Evolutionary conservation across 345 rosid species (phyloP), one percentile per base, ranked within the genome.

Genomic region (Arabis hirsuta): DNA sequence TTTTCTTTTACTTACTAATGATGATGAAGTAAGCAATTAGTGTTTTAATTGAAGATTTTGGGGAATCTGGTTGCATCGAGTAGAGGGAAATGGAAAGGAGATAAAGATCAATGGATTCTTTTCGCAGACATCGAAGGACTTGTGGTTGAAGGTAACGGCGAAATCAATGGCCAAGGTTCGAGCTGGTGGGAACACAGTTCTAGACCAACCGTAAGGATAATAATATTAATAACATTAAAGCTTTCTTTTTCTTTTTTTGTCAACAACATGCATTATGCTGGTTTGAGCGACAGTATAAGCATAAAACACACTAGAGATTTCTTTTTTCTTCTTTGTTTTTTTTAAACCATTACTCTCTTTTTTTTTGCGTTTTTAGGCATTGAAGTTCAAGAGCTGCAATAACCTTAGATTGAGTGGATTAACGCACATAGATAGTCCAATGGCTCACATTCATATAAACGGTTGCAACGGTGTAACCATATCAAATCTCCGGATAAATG

Each of bases 151-250:
- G 84, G 81, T 19, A 2, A 34, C 2, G 83, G 88, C 5, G 22
- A 13, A 16, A 70, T 84, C 13, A 67, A 82, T 20, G 88, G 84
- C 12, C 83, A 69, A 6, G 88, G 88, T 20, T 47, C 71, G 4
- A 51, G 26, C 13, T 84, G 84, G 88, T 84, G 88, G 88, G 54
- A 48, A 31, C 27, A 73, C 79, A 26, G 57, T 14, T 65, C 81
- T 12, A 66, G 81, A 72, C 81, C 81, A 43, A 65, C 77, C 59
- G 81, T 78, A 67, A 60, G 73, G 11, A 50, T 60, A 34, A 50
- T 60, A 34, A 46, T 58, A 44, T 46, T 66, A 34, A 22, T 22
- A 22, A n/a, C n/a, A n/a, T n/a, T n/a, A n/a, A 22, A 22, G 24
- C 24, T 22, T 22, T 43, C 2, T 36, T 50, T 0, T 3, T 9